A percentile compares a stretch with the other conserved stretches of the same genome.
Evolutionary conservation across 1,284 basidiomycete genomes (phyloP).

Genomic region (Chondrostereum purpureum): DNA sequence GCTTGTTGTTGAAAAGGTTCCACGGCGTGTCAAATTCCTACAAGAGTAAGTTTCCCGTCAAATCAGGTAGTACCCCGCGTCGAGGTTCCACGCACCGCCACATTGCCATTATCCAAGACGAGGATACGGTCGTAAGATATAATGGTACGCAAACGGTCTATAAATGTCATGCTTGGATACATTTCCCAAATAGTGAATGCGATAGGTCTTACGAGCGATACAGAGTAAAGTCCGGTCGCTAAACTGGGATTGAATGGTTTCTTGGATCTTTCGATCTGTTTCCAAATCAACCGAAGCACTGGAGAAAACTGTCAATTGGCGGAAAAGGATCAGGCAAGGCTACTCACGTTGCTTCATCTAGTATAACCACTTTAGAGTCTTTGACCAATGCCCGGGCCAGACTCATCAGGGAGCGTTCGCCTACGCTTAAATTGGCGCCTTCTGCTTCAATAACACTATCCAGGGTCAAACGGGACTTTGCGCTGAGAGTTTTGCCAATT

Average conservation of each 20-base stretch:
- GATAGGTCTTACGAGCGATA: constrained; percentile 44
- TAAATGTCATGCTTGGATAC: constrained; percentile 6
- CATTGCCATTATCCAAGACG: constrained; percentile 63
- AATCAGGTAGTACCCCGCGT: background rate
- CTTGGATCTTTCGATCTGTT: constrained; percentile 68
- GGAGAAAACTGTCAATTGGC: constrained; percentile 1
- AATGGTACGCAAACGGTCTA: constrained; percentile 73
- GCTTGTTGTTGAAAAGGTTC: constrained; percentile 44
- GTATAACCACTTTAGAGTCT: constrained; percentile 50
- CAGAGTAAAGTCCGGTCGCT: constrained; percentile 54
- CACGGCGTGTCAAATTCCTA: constrained; percentile 69
- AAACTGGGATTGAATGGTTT: constrained; percentile 65
- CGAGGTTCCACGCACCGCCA: constrained; percentile 41
- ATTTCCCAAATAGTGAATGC: background rate
- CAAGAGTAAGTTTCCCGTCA: background rate
- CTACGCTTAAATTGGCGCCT: constrained; percentile 58
- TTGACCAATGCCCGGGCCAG: constrained; percentile 67
- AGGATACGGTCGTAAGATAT: constrained; percentile 74
- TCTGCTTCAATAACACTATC: constrained; percentile 60
- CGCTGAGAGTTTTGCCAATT: constrained; percentile 12
- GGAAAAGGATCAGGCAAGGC: constrained; percentile 1
- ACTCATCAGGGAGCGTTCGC: constrained; percentile 60
- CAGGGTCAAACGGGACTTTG: constrained; percentile 36
- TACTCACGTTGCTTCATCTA: constrained; percentile 54
- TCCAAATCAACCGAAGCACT: constrained; percentile 62